Base-by-base conservation (phyloP, 2,329 filamentous ascomycete species). In the Nigrograna mackinnonii region DNA sequence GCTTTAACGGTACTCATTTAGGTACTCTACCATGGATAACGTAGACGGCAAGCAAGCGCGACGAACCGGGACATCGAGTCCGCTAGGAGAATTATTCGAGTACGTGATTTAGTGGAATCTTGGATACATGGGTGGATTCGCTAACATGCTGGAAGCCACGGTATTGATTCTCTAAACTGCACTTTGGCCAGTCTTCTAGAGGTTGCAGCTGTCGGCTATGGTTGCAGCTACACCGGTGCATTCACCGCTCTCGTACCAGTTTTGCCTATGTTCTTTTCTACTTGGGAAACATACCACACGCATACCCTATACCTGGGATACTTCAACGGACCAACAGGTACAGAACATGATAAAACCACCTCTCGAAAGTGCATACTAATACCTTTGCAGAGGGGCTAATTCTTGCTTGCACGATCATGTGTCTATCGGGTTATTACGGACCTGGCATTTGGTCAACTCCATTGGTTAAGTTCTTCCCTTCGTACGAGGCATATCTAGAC, bases 251-350 rank as follows among this genome's bases (percentile, higher is more conserved):
- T 99, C 32, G 84, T 92, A 47, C 94, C 94, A 2, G 95, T 91
- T 57, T 75, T 99, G 33, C 89, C 94, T 46, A 99, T 99, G 94
- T 99, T 96, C 78, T 96, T 99, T 74, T 96, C 92, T 3, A 99
- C 94, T 2, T 99, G 94, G 94, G 94, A 99, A 73, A 99, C 94
- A 1, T 99, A 96, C 69, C 94, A 99, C 72, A 96, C 94, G 4
- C 94, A 99, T 69, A 97, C 94, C 0, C 77, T 99, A 5, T 99
- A 96, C 69, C 83, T 99, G 11, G 94, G 94, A 41, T 90, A 92
- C 67, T 87, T 99, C 80, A 99, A 99, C 68, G 94, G 94, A 1
- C 94, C 94, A 2, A 99, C 94, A 22, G 72, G 72, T 75, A 56
- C 35, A 11, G 4, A 16, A 18, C 24, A n/a, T 6, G 6, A 17